Evolutionary conservation across 305 asterid genomes (phyloP).

Genomic region (Nicotiana rustica): DNA sequence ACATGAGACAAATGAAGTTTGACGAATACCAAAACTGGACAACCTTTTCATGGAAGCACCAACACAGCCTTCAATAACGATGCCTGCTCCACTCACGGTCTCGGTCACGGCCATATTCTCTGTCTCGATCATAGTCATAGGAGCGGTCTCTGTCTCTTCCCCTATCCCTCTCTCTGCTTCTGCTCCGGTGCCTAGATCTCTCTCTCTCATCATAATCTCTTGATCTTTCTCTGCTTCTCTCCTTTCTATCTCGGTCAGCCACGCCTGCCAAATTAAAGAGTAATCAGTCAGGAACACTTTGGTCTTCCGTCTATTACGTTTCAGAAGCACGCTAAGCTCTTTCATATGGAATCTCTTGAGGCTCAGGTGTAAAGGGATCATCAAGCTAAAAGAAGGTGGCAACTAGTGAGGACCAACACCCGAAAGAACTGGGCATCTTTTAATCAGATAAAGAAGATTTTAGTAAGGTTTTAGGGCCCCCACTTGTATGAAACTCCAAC

Average conservation of each 20-base stretch:
- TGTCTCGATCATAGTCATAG: slow-evolving; percentile 66
- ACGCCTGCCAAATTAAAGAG: slow-evolving; percentile 44
- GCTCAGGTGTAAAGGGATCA: neutral
- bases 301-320: neutral
- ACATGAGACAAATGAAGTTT: neutral
- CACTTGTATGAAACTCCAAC: neutral
- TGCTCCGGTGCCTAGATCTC: slow-evolving; percentile 73
- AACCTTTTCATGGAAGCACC: neutral
- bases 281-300: neutral
- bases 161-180: slow-evolving; percentile 71
- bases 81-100: slow-evolving; percentile 75
- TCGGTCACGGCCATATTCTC: slow-evolving; percentile 74
- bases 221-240: slow-evolving; percentile 74
- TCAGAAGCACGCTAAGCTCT: neutral
- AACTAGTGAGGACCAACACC: neutral
- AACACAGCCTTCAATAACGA: slow-evolving; percentile 45
- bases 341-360: neutral
- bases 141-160: slow-evolving; percentile 73
- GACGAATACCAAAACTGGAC: slow-evolving; percentile 7
- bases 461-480: neutral
- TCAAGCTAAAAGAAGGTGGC: neutral
- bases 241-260: slow-evolving; percentile 74
- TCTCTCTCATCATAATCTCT: slow-evolving; percentile 70
- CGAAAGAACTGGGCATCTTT: neutral
- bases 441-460: neutral